Evolutionary conservation across 345 rosid genomes (phyloP).

Genomic region (Sisymbrium irio): DNA sequence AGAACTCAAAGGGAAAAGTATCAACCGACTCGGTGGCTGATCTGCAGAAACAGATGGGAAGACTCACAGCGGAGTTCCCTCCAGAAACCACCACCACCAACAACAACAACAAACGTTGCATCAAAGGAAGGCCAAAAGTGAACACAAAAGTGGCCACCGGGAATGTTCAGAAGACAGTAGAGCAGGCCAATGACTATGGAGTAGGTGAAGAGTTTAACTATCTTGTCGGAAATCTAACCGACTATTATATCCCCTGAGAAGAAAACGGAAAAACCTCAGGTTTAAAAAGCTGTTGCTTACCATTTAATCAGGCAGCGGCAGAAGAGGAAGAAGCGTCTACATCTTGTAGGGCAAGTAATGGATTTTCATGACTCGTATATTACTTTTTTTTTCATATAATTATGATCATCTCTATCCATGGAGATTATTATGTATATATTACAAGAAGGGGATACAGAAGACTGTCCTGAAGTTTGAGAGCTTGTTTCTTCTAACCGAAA

Average conservation of each 20-base stretch:
- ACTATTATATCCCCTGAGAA: conserved; percentile 50
- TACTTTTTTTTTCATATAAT: not conserved
- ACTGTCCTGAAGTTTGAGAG: conserved; percentile 21
- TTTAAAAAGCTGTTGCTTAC: conserved; percentile 30
- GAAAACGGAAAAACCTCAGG: not conserved
- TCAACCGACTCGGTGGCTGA: conserved; percentile 77
- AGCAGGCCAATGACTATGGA: conserved; percentile 57
- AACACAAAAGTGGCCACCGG: conserved; percentile 43
- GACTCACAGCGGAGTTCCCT: conserved; percentile 85
- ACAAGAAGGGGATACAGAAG: conserved; percentile 31
- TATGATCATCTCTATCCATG: conserved; percentile 14
- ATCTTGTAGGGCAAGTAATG: conserved; percentile 20
- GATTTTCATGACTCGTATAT: conserved; percentile 17
- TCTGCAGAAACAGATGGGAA: conserved; percentile 95
- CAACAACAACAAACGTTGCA: conserved; percentile 56
- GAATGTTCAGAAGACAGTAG: conserved; percentile 42
- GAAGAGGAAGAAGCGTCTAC: conserved; percentile 13
- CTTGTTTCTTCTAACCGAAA: conserved; percentile 28
- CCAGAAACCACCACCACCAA: conserved; percentile 46
- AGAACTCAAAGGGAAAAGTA: conserved; percentile 68
- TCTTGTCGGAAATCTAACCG: conserved; percentile 57
- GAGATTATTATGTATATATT: conserved; percentile 26
- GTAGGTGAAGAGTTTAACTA: conserved; percentile 63
- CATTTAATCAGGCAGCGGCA: conserved; percentile 23
- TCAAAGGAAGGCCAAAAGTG: conserved; percentile 64